Conservation (phyloP, 768 basidiomycete genomes). For the Tulasnella sp. region DNA sequence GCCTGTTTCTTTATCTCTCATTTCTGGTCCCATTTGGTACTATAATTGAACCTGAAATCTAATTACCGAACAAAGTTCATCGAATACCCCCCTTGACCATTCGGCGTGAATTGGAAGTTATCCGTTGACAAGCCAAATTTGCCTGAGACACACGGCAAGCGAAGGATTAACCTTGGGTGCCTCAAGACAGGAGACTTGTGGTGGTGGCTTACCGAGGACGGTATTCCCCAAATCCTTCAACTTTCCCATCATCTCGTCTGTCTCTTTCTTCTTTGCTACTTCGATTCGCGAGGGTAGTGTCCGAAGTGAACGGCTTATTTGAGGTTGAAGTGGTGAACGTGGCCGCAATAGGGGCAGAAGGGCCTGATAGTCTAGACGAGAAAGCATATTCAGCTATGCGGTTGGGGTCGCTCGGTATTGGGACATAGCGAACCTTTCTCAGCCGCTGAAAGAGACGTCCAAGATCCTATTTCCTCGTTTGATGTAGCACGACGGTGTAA, state of each 20-base stretch:
- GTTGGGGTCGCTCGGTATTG: too few relatives aligned
- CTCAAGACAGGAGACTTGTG: background rate
- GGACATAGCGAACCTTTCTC: constrained; percentile 74
- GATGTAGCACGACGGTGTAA: constrained; percentile 79
- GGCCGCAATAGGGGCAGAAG: constrained; percentile 57
- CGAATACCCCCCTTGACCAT: constrained; percentile 91
- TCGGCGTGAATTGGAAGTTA: constrained; percentile 93
- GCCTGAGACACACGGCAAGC: constrained; percentile 37
- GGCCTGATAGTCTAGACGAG: constrained; percentile 56
- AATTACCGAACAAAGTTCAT: constrained; percentile 65
- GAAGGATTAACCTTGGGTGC: background rate
- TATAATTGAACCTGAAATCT: constrained; percentile 19
- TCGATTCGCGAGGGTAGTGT: constrained; percentile 58
- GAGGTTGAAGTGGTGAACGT: constrained; percentile 39
- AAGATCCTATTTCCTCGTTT: constrained; percentile 69
- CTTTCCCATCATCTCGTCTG: constrained; percentile 84
- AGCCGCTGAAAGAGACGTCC: constrained; percentile 72
- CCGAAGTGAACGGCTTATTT: constrained; percentile 41
- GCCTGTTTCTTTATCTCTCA: constrained; percentile 1
- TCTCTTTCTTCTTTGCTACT: constrained; percentile 74
- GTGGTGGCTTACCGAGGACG: constrained; percentile 52
- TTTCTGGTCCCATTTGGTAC: background rate
- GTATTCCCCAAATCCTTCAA: constrained; percentile 88
- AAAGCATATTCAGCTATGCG: background rate
- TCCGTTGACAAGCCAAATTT: constrained; percentile 92